Evolutionary conservation across 768 basidiomycete genomes (phyloP), one percentile per base, ranked within the genome.

Genomic region (Hydnum rufescens): DNA sequence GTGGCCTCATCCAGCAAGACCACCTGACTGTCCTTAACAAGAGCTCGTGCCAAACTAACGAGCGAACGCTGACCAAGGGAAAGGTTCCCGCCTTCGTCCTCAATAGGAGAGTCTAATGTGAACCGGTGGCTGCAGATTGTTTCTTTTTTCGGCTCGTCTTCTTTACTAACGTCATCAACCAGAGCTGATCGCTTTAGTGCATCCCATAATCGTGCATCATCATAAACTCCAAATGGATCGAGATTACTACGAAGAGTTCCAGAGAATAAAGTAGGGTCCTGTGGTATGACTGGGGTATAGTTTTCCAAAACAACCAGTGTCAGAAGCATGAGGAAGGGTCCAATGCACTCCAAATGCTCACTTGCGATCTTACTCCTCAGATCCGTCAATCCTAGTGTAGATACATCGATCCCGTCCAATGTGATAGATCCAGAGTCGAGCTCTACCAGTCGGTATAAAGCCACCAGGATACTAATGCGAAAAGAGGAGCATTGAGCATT

Each of bases 371-470:
- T 71, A 48, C 67, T 75, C 31, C 84, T 70, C 0, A 47, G 44
- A 8, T 47, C 44, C 26, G 44, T 13, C 1, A 47, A 26, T 4
- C 89, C 90, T 39, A 95, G 71, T 57, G 71, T 74, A 19, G 84
- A 81, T 39, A 87, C 78, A 60, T 96, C 82, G n/a, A 86, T 67
- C 4, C 74, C 85, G 63, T 93, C 89, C 55, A 93, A 76, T 23
- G 66, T 61, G 57, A 96, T 86, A 2, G 71, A 73, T n/a, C 90
- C 89, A 5, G 76, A 75, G 0, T 70, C 65, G 29, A 78, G 69
- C 62, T 96, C 92, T 19, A 90, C 84, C 30, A 95, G 68, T 22
- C 88, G 77, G 66, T 80, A 92, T 0, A 95, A 68, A 3, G 85
- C 80, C 59, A 80, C 80, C 82, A 93, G 83, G 54, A 96, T 81